Conservation (phyloP, 331 rosid genomes). For the Stylosanthes scabra region DNA sequence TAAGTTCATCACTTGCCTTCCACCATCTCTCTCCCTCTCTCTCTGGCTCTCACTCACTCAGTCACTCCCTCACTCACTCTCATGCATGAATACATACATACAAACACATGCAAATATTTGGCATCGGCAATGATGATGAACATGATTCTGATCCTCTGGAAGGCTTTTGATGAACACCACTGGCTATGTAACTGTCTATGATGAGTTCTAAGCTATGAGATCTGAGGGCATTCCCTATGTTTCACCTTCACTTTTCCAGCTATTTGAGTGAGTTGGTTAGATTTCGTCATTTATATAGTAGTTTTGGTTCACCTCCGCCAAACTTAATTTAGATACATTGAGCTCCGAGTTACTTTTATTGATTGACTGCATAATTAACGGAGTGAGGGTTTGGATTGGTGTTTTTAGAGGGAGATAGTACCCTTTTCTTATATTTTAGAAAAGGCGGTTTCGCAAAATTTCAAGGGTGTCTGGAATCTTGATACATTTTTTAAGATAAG, state of each 20-base stretch:
- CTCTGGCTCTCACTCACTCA: background rate
- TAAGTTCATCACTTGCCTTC: constrained; percentile 1
- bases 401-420: too few species aligned
- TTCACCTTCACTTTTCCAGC: background rate
- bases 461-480: background rate
- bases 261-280: background rate
- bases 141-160: background rate
- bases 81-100: background rate
- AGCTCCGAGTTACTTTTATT: constrained; percentile 19
- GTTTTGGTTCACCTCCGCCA: background rate
- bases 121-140: background rate
- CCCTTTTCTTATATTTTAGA: too few species aligned
- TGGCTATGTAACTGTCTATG: constrained; percentile 34
- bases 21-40: background rate
- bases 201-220: constrained; percentile 49
- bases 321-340: background rate
- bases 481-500: background rate
- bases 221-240: constrained; percentile 46
- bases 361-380: constrained; percentile 11
- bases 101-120: background rate
- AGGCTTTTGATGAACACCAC: constrained; percentile 38
- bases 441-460: too few species aligned
- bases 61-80: background rate
- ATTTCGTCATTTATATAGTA: background rate
- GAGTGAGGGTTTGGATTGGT: background rate